These are phyloP conservation scores for Hordeum marinum DNA, from an alignment of 176 grass and related monocot genomes.

Conservation along the genomic window DNA sequence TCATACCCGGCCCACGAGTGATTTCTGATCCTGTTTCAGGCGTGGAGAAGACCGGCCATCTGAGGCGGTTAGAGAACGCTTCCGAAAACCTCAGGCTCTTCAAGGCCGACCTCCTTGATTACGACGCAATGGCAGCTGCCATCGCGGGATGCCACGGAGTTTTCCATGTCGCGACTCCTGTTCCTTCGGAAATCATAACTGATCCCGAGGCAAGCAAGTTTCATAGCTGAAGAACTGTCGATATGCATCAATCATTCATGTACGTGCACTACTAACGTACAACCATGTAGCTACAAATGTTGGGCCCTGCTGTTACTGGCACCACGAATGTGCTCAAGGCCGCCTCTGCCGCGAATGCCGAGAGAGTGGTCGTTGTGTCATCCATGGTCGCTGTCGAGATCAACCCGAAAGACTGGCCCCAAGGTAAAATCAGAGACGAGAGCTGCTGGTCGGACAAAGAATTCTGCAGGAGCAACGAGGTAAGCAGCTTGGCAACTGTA, in stretches of 20 bases:
- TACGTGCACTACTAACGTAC: no score
- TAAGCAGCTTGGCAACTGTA: not conserved
- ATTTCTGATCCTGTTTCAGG: not conserved
- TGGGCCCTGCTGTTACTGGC: constrained; percentile 36
- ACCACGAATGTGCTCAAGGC: constrained; percentile 42
- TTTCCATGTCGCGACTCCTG: constrained; percentile 61
- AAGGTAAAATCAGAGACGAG: constrained; percentile 36
- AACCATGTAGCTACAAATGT: constrained; percentile 1
- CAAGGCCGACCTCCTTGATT: constrained; percentile 49
- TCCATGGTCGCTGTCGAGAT: constrained; percentile 30
- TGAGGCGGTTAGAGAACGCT: constrained; percentile 34
- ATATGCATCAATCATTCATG: not conserved
- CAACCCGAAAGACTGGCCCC: constrained; percentile 36
- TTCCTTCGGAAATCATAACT: not conserved
- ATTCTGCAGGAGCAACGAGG: constrained; percentile 32
- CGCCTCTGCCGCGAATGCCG: constrained; percentile 8
- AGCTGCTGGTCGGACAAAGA: constrained; percentile 49
- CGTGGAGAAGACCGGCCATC: constrained; percentile 28
- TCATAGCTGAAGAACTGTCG: not conserved
- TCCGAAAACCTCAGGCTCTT: constrained; percentile 31
- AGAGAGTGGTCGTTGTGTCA: constrained; percentile 30
- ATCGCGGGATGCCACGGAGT: constrained; percentile 43
- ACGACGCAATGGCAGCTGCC: constrained; percentile 25
- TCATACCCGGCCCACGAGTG: not conserved
- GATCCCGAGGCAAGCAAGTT: constrained; percentile 40